Evolutionary conservation across 495 filamentous ascomycete species (phyloP).

Genomic region (Aspergillus funiculosus): DNA sequence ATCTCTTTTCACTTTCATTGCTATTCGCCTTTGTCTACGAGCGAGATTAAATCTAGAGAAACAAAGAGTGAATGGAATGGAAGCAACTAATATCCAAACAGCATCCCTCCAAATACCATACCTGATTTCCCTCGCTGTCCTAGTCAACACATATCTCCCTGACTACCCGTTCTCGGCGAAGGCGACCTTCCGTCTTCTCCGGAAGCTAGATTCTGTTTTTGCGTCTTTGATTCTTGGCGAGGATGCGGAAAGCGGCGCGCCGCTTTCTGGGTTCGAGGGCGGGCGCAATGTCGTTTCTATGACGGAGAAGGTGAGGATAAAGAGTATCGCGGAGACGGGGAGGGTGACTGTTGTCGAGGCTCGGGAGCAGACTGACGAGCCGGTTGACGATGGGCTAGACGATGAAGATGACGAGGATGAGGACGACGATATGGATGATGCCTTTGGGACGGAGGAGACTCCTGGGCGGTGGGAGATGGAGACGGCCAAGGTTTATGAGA

Average conservation of each 20-base stretch:
- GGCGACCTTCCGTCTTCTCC: slow-evolving; percentile 59
- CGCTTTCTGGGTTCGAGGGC: slow-evolving; percentile 59
- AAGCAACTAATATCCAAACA: slow-evolving; percentile 21
- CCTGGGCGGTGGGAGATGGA: slow-evolving; percentile 55
- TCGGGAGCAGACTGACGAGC: slow-evolving; percentile 31
- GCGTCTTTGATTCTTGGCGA: slow-evolving; percentile 61
- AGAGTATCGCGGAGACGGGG: slow-evolving; percentile 65
- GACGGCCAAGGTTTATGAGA: slow-evolving; percentile 69
- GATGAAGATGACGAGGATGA: slow-evolving; percentile 36
- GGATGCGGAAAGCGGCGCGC: slow-evolving; percentile 57
- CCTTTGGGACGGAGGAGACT: slow-evolving; percentile 20
- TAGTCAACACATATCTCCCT: slow-evolving; percentile 58
- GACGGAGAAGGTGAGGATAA: slow-evolving; percentile 76
- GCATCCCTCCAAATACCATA: slow-evolving; percentile 79
- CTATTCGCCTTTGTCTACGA: not conserved
- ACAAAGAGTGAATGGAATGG: not conserved
- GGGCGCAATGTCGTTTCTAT: slow-evolving; percentile 47
- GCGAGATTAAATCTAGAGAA: not conserved
- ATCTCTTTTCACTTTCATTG: slow-evolving; percentile 2
- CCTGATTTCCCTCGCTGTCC: slow-evolving; percentile 67
- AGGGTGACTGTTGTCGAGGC: slow-evolving; percentile 58
- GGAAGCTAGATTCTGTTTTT: slow-evolving; percentile 75
- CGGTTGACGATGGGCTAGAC: slow-evolving; percentile 31
- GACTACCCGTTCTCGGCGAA: slow-evolving; percentile 61
- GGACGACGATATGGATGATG: slow-evolving; percentile 25